Conservation (phyloP, 2,329 filamentous ascomycete species). For the Phoma sp. region DNA sequence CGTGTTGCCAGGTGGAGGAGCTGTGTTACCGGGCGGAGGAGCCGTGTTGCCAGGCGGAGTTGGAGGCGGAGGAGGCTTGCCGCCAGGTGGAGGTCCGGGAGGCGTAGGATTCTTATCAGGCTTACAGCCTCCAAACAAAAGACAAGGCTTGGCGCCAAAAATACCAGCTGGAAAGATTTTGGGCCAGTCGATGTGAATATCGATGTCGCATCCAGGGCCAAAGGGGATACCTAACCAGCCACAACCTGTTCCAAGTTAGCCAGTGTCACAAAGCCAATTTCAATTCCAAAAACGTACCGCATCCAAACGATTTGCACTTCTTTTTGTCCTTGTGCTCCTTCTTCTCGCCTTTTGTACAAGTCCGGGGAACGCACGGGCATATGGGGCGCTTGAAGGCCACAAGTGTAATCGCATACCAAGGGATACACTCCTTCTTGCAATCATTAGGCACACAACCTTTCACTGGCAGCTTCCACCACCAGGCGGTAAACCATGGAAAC, state of each 20-base stretch:
- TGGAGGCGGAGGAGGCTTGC: background rate
- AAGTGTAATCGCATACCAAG: constrained; percentile 14
- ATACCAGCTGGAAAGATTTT: constrained; percentile 18
- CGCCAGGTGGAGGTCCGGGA: background rate
- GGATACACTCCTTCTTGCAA: constrained; percentile 15
- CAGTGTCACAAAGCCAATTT: background rate
- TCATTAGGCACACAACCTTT: constrained; percentile 19
- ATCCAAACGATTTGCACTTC: constrained; percentile 31
- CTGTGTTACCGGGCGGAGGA: too few species aligned
- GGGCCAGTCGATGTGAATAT: background rate
- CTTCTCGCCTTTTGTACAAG: constrained; percentile 22
- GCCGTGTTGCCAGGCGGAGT: background rate
- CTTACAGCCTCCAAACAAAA: constrained; percentile 21
- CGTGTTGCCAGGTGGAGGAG: background rate
- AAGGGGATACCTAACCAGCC: constrained; percentile 34
- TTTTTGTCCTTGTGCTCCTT: constrained; percentile 15
- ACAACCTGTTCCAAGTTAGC: constrained; percentile 21
- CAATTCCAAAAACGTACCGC: constrained; percentile 7
- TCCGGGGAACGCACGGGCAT: constrained; percentile 20
- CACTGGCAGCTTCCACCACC: constrained; percentile 17
- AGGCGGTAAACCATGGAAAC: constrained; percentile 9
- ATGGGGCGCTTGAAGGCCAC: constrained; percentile 16
- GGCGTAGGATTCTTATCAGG: too few species aligned
- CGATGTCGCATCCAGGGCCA: constrained; percentile 24
- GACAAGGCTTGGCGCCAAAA: constrained; percentile 22